A percentile compares a stretch with the other conserved stretches of the same genome.
These are phyloP conservation scores for Phaeosphaeriaceae sp. DNA, from an alignment of 2,329 filamentous ascomycete species.

Conservation along the genomic window DNA sequence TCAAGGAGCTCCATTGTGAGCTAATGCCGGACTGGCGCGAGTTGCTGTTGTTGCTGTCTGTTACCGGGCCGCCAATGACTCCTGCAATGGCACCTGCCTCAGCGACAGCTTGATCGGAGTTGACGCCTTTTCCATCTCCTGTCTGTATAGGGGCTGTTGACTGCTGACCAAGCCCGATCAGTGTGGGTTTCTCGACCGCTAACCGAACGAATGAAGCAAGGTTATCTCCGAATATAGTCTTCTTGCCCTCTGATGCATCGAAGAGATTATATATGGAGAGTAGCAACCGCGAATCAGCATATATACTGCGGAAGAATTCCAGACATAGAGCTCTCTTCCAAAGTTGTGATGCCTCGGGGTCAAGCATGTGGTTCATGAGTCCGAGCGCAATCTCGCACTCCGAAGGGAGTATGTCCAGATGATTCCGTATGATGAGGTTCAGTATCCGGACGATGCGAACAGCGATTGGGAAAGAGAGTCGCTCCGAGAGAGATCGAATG, in stretches of 20 bases:
- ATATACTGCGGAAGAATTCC: slow-evolving; percentile 87
- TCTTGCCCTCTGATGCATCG: slow-evolving; percentile 75
- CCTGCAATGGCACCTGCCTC: slow-evolving; percentile 88
- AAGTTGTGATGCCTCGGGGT: slow-evolving; percentile 76
- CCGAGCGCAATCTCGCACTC: slow-evolving; percentile 86
- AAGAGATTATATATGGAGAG: slow-evolving; percentile 82
- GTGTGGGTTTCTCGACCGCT: slow-evolving; percentile 85
- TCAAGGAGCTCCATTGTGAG: slow-evolving; percentile 86
- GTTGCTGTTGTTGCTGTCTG: slow-evolving; percentile 59
- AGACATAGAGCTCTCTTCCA: slow-evolving; percentile 94
- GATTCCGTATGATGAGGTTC: slow-evolving; percentile 79
- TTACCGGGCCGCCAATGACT: slow-evolving; percentile 76
- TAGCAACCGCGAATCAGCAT: slow-evolving; percentile 79
- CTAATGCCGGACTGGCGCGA: slow-evolving; percentile 81
- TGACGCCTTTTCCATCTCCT: slow-evolving; percentile 52
- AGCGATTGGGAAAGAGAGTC: slow-evolving; percentile 79
- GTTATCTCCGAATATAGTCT: slow-evolving; percentile 79
- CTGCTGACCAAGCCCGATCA: slow-evolving; percentile 88
- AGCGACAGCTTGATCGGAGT: slow-evolving; percentile 82
- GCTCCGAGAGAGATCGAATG: slow-evolving; percentile 78
- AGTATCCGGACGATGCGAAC: slow-evolving; percentile 84
- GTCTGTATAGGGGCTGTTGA: slow-evolving; percentile 79
- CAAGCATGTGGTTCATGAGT: slow-evolving; percentile 82
- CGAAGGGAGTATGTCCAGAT: slow-evolving; percentile 74
- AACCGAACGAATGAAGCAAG: slow-evolving; percentile 90